Conservation (phyloP, 2,329 filamentous ascomycete genomes). For the Esteya vermicola region DNA sequence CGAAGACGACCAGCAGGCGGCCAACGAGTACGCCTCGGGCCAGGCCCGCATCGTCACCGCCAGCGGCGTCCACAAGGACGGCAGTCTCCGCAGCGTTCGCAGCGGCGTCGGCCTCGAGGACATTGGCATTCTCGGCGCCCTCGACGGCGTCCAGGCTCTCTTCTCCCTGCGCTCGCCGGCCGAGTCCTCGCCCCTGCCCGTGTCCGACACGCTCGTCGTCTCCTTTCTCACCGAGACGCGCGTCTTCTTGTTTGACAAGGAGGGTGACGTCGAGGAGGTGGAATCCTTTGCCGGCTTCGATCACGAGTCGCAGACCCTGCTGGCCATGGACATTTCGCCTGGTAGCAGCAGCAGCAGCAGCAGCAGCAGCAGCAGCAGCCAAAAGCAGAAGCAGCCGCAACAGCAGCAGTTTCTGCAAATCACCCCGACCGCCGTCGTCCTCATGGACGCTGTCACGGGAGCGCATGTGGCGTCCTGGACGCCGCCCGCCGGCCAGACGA, state of each 20-base stretch:
- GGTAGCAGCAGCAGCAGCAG: neutral
- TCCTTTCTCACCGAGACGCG: constrained; percentile 76
- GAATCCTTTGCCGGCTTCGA: constrained; percentile 58
- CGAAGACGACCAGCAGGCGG: constrained; percentile 56
- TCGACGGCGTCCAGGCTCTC: constrained; percentile 58
- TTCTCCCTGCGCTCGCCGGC: constrained; percentile 46
- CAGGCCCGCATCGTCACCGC: constrained; percentile 89
- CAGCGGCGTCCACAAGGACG: constrained; percentile 80
- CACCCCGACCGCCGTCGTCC: constrained; percentile 45
- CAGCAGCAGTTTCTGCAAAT: constrained; percentile 59
- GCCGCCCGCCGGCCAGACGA: constrained; percentile 33
- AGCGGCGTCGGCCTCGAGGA: constrained; percentile 91
- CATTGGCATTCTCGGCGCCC: constrained; percentile 64
- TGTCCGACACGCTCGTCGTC: constrained; percentile 57
- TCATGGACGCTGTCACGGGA: constrained; percentile 48
- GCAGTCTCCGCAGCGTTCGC: constrained; percentile 75
- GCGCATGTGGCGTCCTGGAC: constrained; percentile 44
- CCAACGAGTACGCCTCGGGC: constrained; percentile 86
- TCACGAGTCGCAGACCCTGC: constrained; percentile 57
- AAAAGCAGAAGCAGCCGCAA: constrained; percentile 14
- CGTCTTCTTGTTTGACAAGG: constrained; percentile 59
- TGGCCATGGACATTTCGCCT: constrained; percentile 52
- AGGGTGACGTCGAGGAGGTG: constrained; percentile 76
- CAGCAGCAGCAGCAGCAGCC: constrained; percentile 14
- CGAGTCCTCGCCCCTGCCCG: neutral